phyloP scores from a whole-genome alignment of 1,284 basidiomycete genomes.

The Laetiporus sulphureus region DNA sequence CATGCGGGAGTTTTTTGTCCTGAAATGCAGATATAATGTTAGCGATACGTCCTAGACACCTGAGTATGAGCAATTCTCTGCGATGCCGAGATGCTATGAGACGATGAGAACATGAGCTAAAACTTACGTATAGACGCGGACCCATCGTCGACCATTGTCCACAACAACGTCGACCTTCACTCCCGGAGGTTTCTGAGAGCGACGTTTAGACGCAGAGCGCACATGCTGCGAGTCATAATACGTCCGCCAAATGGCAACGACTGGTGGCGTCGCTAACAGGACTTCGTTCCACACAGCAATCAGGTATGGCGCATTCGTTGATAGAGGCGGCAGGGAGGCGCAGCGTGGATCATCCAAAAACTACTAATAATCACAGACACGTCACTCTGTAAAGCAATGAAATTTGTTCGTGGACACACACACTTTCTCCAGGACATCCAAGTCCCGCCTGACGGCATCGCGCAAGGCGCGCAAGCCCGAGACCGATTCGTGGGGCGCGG shows the following conservation, averaged over 20 bases:
- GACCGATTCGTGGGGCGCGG: slow-evolving; percentile 36
- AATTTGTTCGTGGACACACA: not conserved
- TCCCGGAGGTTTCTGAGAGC: slow-evolving; percentile 30
- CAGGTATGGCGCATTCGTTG: slow-evolving; percentile 72
- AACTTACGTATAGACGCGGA: slow-evolving; percentile 80
- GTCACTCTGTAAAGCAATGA: not conserved
- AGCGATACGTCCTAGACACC: not conserved
- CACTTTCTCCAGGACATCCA: slow-evolving; percentile 53
- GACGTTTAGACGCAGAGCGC: slow-evolving; percentile 14
- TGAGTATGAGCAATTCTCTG: not conserved
- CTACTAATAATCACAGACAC: slow-evolving; percentile 39
- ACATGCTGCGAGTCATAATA: slow-evolving; percentile 27
- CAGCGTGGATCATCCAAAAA: slow-evolving; percentile 44
- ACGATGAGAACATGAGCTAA: no score
- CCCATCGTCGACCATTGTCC: slow-evolving; percentile 67
- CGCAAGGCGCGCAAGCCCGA: slow-evolving; percentile 48
- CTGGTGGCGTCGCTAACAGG: slow-evolving; percentile 47
- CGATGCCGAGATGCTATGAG: no score
- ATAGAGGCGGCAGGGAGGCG: slow-evolving; percentile 39
- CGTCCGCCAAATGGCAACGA: slow-evolving; percentile 53
- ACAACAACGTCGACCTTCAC: slow-evolving; percentile 80
- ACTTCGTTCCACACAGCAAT: slow-evolving; percentile 75
- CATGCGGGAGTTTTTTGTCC: slow-evolving; percentile 70
- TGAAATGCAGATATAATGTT: slow-evolving; percentile 22
- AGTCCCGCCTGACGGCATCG: slow-evolving; percentile 36